Evolutionary conservation across 2,329 filamentous ascomycete genomes (phyloP), one percentile per base, ranked within the genome.

Genomic region (Coniella vitis): DNA sequence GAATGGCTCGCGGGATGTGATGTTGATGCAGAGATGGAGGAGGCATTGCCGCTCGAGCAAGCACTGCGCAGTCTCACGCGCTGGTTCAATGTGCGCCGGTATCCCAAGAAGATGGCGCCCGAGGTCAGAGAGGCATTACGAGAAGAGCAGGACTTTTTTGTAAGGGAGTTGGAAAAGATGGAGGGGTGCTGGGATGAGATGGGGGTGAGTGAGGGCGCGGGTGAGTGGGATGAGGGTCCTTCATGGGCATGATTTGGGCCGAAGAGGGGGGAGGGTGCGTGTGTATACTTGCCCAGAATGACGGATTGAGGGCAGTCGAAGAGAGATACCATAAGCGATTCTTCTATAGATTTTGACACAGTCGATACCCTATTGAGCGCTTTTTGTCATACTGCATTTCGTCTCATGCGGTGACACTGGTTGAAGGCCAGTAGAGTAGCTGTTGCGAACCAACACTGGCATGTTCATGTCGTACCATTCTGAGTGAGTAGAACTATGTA

Each of bases 1-100:
- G 93, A 96, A 68, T 97, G 93, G 91, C 76, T 97, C 1, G 83
- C 87, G 0, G 91, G 91, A 4, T 86, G 85, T 52, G 90, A 96
- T 62, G 83, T 97, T 1, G 93, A 98, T 59, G 87, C 86, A 1
- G 91, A 95, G 57, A 90, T 97, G 1, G 93, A 97, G 61, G 88
- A 95, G 63, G 88, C 90, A 13, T 71, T 97, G 58, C 91, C 91
- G 2, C 74, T 96, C 7, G 93, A 98, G 68, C 90, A 96, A 70
- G 90, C 89, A 1, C 73, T 97, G 38, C 75, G 93, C 38, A 88
- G 87, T 37, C 67, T 98, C 55, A 96, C 91, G 46, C 90, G 96
- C 65, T 98, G 93, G 90, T 88, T 87, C 72, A 95, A 96, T 65
- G 72, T 95, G 58, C 79, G 87, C 49, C 70, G 81, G 54, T 96